Evolutionary conservation across 805 yeast genomes (phyloP).

Genomic region (Candida golubevii): DNA sequence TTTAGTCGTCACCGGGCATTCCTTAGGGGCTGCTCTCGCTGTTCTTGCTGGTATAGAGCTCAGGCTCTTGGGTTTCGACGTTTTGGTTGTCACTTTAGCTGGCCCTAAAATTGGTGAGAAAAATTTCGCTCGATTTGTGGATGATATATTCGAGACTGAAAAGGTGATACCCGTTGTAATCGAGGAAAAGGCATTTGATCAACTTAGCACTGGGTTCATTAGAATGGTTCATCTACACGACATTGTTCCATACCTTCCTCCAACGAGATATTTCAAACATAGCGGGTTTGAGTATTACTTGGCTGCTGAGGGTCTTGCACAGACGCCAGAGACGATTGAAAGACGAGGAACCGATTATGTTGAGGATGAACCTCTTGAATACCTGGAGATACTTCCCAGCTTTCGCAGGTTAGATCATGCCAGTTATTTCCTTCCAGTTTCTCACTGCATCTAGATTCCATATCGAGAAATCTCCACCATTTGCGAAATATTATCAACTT

Average conservation of each 20-base stretch:
- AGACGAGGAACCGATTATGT: constrained; percentile 13
- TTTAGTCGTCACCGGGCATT: constrained; percentile 64
- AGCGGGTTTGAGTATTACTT: constrained; percentile 48
- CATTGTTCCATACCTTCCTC: constrained; percentile 57
- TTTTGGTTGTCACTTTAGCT: constrained; percentile 56
- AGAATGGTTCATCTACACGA: constrained; percentile 59
- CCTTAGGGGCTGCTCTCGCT: constrained; percentile 72
- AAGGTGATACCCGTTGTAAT: constrained; percentile 21
- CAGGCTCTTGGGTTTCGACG: constrained; percentile 47
- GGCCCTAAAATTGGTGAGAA: constrained; percentile 62
- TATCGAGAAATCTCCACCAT: constrained; percentile 38
- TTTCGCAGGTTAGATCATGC: constrained; percentile 16
- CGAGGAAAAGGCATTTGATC: constrained; percentile 18
- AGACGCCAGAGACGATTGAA: constrained; percentile 13
- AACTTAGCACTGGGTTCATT: constrained; percentile 25
- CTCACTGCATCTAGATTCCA: constrained; percentile 6
- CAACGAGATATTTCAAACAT: constrained; percentile 40
- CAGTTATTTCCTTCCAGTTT: constrained; percentile 14
- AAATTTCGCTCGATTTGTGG: constrained; percentile 48
- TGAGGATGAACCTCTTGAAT: constrained; percentile 12
- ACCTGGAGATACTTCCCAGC: constrained; percentile 10
- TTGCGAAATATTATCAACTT: constrained; percentile 44
- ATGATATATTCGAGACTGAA: constrained; percentile 42
- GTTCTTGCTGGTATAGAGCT: constrained; percentile 60
- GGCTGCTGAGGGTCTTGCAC: constrained; percentile 13